A percentile compares a stretch with the other conserved stretches of the same genome.
These are phyloP conservation scores for Biancaea sappan DNA, from an alignment of 306 rosid species.

Conservation along the genomic window DNA sequence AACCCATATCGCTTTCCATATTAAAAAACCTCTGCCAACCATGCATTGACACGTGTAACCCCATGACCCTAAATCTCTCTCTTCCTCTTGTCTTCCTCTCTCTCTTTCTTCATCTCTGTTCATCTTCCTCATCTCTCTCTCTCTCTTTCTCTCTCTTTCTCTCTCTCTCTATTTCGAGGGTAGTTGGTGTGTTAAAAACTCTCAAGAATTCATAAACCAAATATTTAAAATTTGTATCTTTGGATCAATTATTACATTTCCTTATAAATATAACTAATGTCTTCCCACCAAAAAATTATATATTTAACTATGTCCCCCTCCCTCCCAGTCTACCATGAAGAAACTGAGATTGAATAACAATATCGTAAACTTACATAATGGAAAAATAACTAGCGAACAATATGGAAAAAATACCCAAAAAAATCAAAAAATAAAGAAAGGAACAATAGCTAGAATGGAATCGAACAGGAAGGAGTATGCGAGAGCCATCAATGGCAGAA, in stretches of 20 bases:
- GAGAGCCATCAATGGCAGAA: constrained; percentile 56
- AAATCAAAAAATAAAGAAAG: neutral
- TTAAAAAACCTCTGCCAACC: no score
- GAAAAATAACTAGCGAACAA: neutral
- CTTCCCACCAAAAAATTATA: neutral
- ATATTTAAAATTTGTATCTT: no score
- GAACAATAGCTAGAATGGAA: constrained; percentile 16
- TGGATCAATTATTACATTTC: neutral
- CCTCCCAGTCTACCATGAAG: neutral
- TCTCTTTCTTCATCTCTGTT: no score
- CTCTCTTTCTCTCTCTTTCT: no score
- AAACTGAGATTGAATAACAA: neutral
- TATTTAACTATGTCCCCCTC: neutral
- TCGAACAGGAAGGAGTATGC: constrained; percentile 59
- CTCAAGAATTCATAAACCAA: neutral
- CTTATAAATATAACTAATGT: neutral
- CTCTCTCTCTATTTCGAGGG: no score
- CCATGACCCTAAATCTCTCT: no score
- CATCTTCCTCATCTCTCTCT: no score
- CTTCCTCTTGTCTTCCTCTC: no score
- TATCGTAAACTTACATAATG: neutral
- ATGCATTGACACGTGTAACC: no score
- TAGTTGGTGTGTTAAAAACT: no score
- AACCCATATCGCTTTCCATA: no score
- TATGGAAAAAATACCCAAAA: neutral